Evolutionary conservation across 495 filamentous ascomycete species (phyloP).

Genomic region (Penicillium diatomitis): DNA sequence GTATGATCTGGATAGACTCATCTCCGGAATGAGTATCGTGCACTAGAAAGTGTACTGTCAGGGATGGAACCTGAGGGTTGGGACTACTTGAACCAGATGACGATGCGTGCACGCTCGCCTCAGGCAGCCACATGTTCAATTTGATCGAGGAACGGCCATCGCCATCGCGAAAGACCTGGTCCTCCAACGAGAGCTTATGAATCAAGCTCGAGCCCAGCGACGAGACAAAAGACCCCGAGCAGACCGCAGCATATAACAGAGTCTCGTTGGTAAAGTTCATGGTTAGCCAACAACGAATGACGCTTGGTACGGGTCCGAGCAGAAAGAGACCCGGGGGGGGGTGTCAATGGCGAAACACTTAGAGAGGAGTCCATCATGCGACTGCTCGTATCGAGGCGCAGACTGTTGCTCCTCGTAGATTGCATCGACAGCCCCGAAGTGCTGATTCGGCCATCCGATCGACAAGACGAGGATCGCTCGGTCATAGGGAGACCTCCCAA

Average conservation of each 20-base stretch:
- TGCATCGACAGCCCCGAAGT: constrained; percentile 77
- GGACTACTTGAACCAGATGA: constrained; percentile 67
- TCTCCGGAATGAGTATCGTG: constrained; percentile 41
- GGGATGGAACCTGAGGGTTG: constrained; percentile 65
- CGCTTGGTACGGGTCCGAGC: constrained; percentile 78
- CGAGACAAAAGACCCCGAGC: constrained; percentile 84
- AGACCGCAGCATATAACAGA: constrained; percentile 83
- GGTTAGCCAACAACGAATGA: constrained; percentile 92
- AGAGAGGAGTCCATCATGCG: constrained; percentile 54
- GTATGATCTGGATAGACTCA: constrained; percentile 63
- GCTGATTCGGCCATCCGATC: constrained; percentile 93
- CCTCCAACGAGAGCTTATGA: constrained; percentile 57
- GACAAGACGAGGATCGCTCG: constrained; percentile 86
- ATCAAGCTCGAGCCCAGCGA: constrained; percentile 64
- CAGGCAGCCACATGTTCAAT: constrained; percentile 77
- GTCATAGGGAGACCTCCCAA: constrained; percentile 76
- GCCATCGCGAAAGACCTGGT: constrained; percentile 54
- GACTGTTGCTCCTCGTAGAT: constrained; percentile 74
- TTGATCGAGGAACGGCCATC: constrained; percentile 59
- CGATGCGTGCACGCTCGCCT: constrained; percentile 71
- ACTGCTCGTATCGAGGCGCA: constrained; percentile 62
- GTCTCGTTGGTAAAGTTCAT: constrained; percentile 77
- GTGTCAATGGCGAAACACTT: constrained; percentile 55
- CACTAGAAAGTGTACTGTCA: constrained; percentile 72
- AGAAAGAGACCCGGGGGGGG: constrained; percentile 76